A percentile compares a stretch with the other conserved stretches of the same genome.
phyloP scores from a whole-genome alignment of 1,284 basidiomycete species.

The Trichosporon coremiiforme region DNA sequence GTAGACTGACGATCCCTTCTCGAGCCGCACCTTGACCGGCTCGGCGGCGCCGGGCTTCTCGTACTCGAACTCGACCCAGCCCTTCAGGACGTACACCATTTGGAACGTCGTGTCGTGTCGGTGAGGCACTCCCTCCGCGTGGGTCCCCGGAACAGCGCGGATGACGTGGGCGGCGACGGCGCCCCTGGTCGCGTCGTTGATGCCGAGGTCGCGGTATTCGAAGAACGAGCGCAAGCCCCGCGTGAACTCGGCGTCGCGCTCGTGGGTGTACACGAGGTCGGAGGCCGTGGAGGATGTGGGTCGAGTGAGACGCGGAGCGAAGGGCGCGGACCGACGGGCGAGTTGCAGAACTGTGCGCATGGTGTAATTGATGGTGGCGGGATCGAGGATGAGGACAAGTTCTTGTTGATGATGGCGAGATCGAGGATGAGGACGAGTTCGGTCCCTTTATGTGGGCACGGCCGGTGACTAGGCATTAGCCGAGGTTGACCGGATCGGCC shows the following conservation, averaged over 20 bases:
- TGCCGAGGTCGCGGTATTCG: constrained; percentile 27
- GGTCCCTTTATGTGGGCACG: neutral
- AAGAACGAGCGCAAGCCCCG: constrained; percentile 27
- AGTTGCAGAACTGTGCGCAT: neutral
- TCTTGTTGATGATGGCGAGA: too few relatives aligned
- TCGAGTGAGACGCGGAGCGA: neutral
- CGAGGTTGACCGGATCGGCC: neutral
- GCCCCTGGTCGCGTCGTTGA: constrained; percentile 20
- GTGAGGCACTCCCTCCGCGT: constrained; percentile 20
- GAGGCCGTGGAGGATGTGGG: constrained; percentile 6
- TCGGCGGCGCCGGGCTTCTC: constrained; percentile 15
- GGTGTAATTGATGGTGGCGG: neutral
- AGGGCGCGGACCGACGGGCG: neutral
- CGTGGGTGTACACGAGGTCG: constrained; percentile 19
- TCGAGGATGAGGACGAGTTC: neutral
- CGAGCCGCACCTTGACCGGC: constrained; percentile 18
- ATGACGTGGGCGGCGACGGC: constrained; percentile 23
- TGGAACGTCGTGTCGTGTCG: constrained; percentile 23
- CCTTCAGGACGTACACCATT: constrained; percentile 25
- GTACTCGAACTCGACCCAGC: constrained; percentile 28
- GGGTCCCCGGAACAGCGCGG: constrained; percentile 18
- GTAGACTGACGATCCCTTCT: constrained; percentile 20
- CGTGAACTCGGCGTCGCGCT: constrained; percentile 17
- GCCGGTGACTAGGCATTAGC: neutral
- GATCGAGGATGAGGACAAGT: too few relatives aligned